Conservation (phyloP, 1,284 basidiomycete genomes). For the Ceraceosorus guamensis region DNA sequence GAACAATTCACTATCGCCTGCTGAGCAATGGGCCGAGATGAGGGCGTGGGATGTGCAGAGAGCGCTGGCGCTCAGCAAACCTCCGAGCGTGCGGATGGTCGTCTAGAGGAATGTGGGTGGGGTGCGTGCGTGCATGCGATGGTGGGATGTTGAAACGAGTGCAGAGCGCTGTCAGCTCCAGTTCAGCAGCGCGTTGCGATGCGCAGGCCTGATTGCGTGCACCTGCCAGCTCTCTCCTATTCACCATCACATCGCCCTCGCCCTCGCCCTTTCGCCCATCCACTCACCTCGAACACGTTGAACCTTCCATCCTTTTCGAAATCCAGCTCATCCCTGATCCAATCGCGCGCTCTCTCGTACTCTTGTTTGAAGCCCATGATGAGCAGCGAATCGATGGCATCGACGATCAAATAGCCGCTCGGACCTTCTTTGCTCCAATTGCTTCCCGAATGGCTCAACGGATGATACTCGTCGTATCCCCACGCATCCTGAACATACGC, state of each 20-base stretch:
- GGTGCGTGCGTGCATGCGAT: no score
- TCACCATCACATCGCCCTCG: no score
- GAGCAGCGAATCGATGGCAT: conserved; percentile 66
- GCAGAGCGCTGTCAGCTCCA: no score
- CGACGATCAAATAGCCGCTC: conserved; percentile 48
- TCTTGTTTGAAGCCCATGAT: conserved; percentile 75
- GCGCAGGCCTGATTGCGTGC: no score
- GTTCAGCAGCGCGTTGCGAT: no score
- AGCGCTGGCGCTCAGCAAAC: conserved; percentile 64
- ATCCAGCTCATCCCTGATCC: conserved; percentile 64
- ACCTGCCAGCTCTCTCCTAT: no score
- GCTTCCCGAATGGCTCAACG: conserved; percentile 29
- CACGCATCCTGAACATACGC: conserved; percentile 42
- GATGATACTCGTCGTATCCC: conserved; percentile 47
- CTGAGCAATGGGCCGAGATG: conserved; percentile 6
- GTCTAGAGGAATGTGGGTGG: conserved; percentile 56
- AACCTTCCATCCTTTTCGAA: conserved; percentile 75
- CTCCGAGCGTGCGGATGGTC: conserved; percentile 73
- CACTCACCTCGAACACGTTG: conserved; percentile 80
- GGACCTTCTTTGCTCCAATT: conserved; percentile 35
- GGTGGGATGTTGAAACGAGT: no score
- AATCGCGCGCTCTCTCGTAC: conserved; percentile 67
- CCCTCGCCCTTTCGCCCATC: not conserved
- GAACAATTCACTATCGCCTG: conserved; percentile 32
- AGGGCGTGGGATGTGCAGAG: conserved; percentile 15